These are phyloP conservation scores for Lipomyces starkeyi DNA, from an alignment of 805 yeast species.

Conservation along the genomic window DNA sequence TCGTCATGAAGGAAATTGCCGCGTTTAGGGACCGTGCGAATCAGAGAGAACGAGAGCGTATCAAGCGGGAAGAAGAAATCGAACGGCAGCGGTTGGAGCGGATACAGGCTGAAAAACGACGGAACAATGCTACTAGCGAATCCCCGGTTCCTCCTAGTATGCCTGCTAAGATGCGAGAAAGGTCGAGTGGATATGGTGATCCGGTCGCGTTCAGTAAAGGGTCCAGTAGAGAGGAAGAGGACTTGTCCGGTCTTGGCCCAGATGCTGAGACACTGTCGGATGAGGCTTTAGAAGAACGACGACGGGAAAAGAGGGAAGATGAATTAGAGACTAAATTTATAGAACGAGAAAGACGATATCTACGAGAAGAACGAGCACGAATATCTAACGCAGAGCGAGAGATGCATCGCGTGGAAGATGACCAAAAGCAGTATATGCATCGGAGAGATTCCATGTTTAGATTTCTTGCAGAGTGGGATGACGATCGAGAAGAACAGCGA, in stretches of 20 bases:
- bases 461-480: constrained; percentile 37
- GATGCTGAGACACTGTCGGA: constrained; percentile 30
- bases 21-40: constrained; percentile 37
- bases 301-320: constrained; percentile 31
- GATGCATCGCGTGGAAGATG: constrained; percentile 30
- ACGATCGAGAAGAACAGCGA: constrained; percentile 33
- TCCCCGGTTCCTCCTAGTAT: constrained; percentile 16
- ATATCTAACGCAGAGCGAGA: constrained; percentile 36
- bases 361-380: constrained; percentile 34
- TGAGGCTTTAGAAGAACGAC: constrained; percentile 31
- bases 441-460: constrained; percentile 13
- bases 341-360: constrained; percentile 35
- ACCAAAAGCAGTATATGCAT: constrained; percentile 21
- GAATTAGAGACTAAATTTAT: constrained; percentile 29
- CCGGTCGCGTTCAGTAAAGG: constrained; percentile 25
- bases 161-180: constrained; percentile 14
- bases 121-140: constrained; percentile 10
- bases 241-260: constrained; percentile 11
- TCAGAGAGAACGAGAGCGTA: constrained; percentile 35
- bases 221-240: constrained; percentile 13
- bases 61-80: constrained; percentile 32
- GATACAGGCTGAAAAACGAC: constrained; percentile 25
- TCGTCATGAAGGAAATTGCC: constrained; percentile 33
- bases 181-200: constrained; percentile 16
- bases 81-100: constrained; percentile 26